phyloP scores from a whole-genome alignment of 2,329 filamentous ascomycete genomes.

The Hymenotorrendiella dingleyae region DNA sequence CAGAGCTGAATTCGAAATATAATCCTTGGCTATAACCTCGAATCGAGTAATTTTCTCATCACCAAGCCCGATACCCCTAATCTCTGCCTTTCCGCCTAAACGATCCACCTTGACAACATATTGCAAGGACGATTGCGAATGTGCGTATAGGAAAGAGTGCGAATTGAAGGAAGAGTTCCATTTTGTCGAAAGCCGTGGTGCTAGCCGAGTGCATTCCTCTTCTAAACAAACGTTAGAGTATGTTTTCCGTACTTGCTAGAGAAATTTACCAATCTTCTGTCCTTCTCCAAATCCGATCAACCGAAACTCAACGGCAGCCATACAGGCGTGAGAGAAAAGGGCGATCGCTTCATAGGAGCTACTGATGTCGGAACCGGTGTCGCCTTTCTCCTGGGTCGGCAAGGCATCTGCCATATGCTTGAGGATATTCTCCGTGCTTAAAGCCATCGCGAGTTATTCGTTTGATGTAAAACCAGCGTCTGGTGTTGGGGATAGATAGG shows the following conservation, averaged over 20 bases:
- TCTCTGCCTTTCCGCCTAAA: constrained; percentile 75
- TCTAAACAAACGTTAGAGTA: constrained; percentile 34
- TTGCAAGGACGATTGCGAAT: constrained; percentile 77
- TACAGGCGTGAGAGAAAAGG: constrained; percentile 76
- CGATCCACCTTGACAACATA: constrained; percentile 78
- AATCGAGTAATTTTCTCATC: constrained; percentile 77
- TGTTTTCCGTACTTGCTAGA: constrained; percentile 4
- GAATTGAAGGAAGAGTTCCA: constrained; percentile 74
- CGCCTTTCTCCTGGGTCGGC: constrained; percentile 46
- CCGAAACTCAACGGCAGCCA: constrained; percentile 73
- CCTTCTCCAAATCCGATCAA: constrained; percentile 82
- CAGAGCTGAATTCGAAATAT: constrained; percentile 54
- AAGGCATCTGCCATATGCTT: constrained; percentile 54
- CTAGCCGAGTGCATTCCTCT: constrained; percentile 48
- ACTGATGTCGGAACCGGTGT: constrained; percentile 57
- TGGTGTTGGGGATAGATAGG: too few species aligned
- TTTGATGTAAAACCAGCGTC: too few species aligned
- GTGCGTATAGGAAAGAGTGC: constrained; percentile 80
- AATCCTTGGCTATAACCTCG: constrained; percentile 70
- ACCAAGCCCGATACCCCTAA: constrained; percentile 71
- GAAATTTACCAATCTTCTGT: constrained; percentile 56
- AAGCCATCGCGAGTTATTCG: too few species aligned
- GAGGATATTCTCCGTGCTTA: constrained; percentile 42
- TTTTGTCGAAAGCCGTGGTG: constrained; percentile 61
- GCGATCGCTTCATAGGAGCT: constrained; percentile 77